Base-by-base conservation (phyloP, 805 yeast genomes). In the Candida arabinofermentans region DNA sequence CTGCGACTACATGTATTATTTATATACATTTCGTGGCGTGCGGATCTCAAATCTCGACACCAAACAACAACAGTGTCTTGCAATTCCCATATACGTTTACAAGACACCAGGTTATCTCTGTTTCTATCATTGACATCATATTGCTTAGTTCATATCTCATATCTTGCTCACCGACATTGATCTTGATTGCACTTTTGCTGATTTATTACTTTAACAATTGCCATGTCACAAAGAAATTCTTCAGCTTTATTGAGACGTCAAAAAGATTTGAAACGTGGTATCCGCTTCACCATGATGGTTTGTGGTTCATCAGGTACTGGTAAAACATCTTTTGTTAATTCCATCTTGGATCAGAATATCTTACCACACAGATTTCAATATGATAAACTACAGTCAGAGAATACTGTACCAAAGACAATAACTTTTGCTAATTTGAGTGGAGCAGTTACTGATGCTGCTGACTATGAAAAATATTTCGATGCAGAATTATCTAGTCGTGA, bases 281-380 rank as follows among this genome's bases (percentile, higher is more conserved):
- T 83, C 55, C 79, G 83, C 48, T 84, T 84, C 66, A 79, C 89
- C 30, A 67, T 85, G 53, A 72, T 85, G 79, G 73, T 83, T 14
- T 78, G 81, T 19, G 95, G 95, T 16, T 76, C 77, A 36, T 73
- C 80, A 47, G 91, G 91, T 14, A 75, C 86, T 0, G 95, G 95
- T 9, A 85, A 84, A 57, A 77, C 90, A 17, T 79, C 91, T 0
- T 85, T 85, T 55, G 69, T 84, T 46, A 85, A 85, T 55, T 73
- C 85, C 34, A 58, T 85, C 38, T 61, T 85, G 46, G 85, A 80
- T 57, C 77, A 79, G 30, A 75, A 73, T 43, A 70, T 84, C 29
- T 59, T 84, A 47, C 74, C 80, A 14, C 86, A 82, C 51, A 71
- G 78, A 43, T 83, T 69, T 51, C 72, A 74, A 44, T 68, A 66